These are phyloP conservation scores for Gigaspora rosea DNA, from an alignment of 192 early-diverging fungal species.

Conservation along the genomic window DNA sequence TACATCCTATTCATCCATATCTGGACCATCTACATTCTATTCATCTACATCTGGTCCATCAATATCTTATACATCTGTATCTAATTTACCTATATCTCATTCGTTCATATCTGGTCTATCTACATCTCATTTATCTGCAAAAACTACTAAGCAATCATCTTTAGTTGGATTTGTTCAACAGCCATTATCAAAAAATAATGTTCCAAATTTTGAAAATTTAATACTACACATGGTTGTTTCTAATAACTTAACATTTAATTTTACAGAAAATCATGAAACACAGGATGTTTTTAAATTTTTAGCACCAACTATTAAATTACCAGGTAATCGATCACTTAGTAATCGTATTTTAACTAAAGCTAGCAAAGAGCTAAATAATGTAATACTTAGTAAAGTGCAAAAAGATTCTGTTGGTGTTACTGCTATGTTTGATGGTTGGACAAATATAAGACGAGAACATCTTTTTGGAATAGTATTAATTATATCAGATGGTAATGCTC, in stretches of 20 bases:
- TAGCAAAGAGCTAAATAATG: background rate
- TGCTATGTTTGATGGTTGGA: constrained; percentile 5
- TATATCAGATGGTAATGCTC: background rate
- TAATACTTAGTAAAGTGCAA: background rate
- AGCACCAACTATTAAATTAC: background rate
- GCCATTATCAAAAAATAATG: background rate
- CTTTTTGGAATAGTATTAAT: constrained; percentile 19
- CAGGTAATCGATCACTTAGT: background rate
- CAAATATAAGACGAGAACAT: background rate
- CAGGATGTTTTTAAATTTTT: background rate
- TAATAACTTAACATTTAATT: background rate
- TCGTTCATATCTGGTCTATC: too few relatives aligned
- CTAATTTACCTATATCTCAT: too few relatives aligned
- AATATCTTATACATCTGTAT: too few relatives aligned
- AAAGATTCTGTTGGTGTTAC: background rate
- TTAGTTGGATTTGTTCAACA: background rate
- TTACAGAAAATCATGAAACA: background rate
- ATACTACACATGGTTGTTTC: background rate
- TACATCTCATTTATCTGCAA: background rate
- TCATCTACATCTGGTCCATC: too few relatives aligned
- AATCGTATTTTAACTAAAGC: background rate
- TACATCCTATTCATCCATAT: too few relatives aligned
- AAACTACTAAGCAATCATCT: background rate
- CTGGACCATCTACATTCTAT: too few relatives aligned
- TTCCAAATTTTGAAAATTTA: background rate